Base-by-base conservation (phyloP, 257 asterid species). In the Schizonepeta tenuifolia region DNA sequence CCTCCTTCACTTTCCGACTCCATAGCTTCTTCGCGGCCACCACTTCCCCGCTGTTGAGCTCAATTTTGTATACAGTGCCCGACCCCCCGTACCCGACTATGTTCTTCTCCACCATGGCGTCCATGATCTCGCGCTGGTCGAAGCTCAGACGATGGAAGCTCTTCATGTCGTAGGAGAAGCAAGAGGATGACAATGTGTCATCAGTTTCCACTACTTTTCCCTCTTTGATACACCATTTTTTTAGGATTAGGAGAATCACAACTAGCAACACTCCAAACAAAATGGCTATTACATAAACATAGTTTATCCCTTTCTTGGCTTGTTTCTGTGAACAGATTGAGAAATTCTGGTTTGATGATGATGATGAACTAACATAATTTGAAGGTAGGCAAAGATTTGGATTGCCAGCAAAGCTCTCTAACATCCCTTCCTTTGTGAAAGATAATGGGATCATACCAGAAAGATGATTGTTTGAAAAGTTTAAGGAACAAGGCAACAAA, bases 81-180 rank as follows among this genome's bases (percentile, higher is more conserved):
- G 99, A 95, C 15, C 99, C 98, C 40, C 99, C 98, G 58, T 87
- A 92, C 7, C 99, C 99, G n/a, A 95, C 95, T 5, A 95, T 87
- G 84, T 95, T 95, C 57, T 92, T 85, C 31, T 95, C 98, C 2
- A 90, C 88, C 90, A 95, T 76, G 46, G 93, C 87, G 2, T 86
- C 97, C 6, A 86, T 56, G 54, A 95, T 90, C 80, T 95, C 98
- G 0, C 90, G 81, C 33, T 86, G 92, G 46, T 92, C 96, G 28
- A 95, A 91, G 68, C 88, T 89, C 35, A 90, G 17, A 0, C 91
- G 89, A 59, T 92, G 98, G 90, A 95, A 95, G 36, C 90, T 88
- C 66, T 88, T 95, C 18, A 91, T 86, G 17, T 94, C 95, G 13
- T 82, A 91, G 5, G 95, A 94, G 71, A 75, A 84, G 74, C 83